Conservation (phyloP, 495 filamentous ascomycete species). For the Xylaria curta region DNA sequence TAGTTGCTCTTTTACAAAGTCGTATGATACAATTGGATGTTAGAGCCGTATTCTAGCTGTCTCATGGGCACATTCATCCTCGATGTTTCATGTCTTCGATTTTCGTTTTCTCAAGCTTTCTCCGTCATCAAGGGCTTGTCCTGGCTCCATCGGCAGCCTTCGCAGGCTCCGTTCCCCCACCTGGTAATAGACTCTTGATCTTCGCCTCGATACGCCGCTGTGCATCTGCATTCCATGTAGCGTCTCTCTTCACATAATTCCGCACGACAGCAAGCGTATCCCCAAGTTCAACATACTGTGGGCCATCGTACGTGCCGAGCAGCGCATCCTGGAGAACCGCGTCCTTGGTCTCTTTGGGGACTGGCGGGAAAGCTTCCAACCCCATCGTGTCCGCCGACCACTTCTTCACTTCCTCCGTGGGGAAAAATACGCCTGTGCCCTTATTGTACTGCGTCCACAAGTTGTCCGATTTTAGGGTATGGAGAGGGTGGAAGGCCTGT, state of each 20-base stretch:
- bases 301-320: constrained; percentile 49
- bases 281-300: constrained; percentile 38
- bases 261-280: constrained; percentile 42
- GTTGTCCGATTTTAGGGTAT: background rate
- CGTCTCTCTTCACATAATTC: constrained; percentile 46
- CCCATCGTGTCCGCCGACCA: constrained; percentile 23
- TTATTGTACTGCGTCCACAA: constrained; percentile 16
- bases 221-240: constrained; percentile 47
- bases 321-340: constrained; percentile 48
- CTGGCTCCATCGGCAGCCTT: background rate
- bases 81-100: background rate
- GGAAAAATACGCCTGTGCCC: constrained; percentile 31
- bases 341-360: constrained; percentile 38
- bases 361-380: constrained; percentile 29
- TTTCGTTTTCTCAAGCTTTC: background rate
- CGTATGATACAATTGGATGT: constrained; percentile 29
- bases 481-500: constrained; percentile 25
- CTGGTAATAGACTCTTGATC: constrained; percentile 40
- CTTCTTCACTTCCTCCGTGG: constrained; percentile 26
- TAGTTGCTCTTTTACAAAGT: constrained; percentile 26
- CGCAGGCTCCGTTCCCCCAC: constrained; percentile 4
- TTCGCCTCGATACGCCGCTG: constrained; percentile 41
- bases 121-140: constrained; percentile 17
- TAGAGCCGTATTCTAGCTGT: constrained; percentile 22
- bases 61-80: background rate